Evolutionary conservation across 371 early-diverging fungal species (phyloP).

Genomic region (Mortierella sp.): DNA sequence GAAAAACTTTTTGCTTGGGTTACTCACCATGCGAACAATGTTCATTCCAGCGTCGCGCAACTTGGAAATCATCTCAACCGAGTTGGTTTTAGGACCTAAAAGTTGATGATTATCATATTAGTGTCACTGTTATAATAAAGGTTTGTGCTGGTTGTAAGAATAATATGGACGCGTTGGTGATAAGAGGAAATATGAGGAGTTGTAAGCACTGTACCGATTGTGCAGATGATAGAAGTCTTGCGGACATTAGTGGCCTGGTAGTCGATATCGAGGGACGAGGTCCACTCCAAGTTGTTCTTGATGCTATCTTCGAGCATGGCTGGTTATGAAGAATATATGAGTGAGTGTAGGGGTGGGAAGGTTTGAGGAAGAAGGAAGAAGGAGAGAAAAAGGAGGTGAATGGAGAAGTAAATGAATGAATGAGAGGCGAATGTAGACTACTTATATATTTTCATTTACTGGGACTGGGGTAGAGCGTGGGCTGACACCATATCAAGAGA

Average conservation of each 20-base stretch:
- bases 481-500: no score
- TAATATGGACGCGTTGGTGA: background rate
- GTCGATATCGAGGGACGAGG: slow-evolving; percentile 77
- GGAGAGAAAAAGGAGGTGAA: no score
- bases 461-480: no score
- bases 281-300: slow-evolving; percentile 75
- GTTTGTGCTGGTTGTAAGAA: slow-evolving; percentile 11
- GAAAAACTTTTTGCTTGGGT: background rate
- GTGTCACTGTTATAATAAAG: background rate
- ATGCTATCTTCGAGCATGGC: slow-evolving; percentile 33
- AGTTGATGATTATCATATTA: background rate
- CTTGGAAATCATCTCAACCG: slow-evolving; percentile 86
- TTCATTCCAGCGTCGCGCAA: slow-evolving; percentile 96
- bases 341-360: background rate
- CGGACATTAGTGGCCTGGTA: slow-evolving; percentile 70
- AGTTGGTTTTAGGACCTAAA: slow-evolving; percentile 86
- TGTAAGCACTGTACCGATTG: slow-evolving; percentile 67
- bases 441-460: no score
- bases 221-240: slow-evolving; percentile 89
- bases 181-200: background rate
- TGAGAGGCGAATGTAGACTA: no score
- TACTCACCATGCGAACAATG: slow-evolving; percentile 87
- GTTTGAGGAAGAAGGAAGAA: background rate
- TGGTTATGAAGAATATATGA: background rate
- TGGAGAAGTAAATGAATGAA: no score